Evolutionary conservation across 345 rosid species (phyloP), one percentile per base, ranked within the genome.

Genomic region (Geranium brycei): DNA sequence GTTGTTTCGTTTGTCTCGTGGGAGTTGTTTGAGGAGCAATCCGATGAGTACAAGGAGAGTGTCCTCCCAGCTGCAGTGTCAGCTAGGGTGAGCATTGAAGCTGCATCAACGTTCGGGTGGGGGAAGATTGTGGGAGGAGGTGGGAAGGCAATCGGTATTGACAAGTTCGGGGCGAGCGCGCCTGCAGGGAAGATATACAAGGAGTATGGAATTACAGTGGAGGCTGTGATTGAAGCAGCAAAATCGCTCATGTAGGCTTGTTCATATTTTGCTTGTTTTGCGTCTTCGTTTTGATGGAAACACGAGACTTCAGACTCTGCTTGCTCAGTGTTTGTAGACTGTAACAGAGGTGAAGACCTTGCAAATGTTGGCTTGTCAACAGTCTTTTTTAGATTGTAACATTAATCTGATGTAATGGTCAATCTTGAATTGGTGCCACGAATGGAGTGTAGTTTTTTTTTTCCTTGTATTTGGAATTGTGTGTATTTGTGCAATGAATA

Each of bases 1-100:
- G 80, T 76, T 18, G 80, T 79, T 55, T 79, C 80, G 0, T 69
- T 76, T 0, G 76, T 79, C 16, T 76, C 69, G 32, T 79, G 80
- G 76, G 62, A 66, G 31, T 61, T 76, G 8, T 71, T 73, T 23
- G 66, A 73, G 18, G 0, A 38, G 66, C 80, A 79, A 59, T 63
- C 70, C 0, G 19, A 13, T 30, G 83, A 61, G 64, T 79, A 76
- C 59, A 64, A 71, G 70, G 80, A 76, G 65, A 17, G 12, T 18
- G 74, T 73, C 31, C 55, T 73, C 57, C 78, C 76, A 5, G 41
- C 64, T 0, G 59, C 59, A 0, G 74, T 79, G 12, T 16, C 32
- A 2, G 68, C 51, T 51, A 58, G 74, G 0, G 60, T 79, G 1
- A 69, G 83, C 28, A 61, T 79, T 0, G 80, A 76, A 65, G 78